A percentile compares a stretch with the other conserved stretches of the same genome.
Conservation (phyloP, 106 monocot species). For the Allium fistulosum region DNA sequence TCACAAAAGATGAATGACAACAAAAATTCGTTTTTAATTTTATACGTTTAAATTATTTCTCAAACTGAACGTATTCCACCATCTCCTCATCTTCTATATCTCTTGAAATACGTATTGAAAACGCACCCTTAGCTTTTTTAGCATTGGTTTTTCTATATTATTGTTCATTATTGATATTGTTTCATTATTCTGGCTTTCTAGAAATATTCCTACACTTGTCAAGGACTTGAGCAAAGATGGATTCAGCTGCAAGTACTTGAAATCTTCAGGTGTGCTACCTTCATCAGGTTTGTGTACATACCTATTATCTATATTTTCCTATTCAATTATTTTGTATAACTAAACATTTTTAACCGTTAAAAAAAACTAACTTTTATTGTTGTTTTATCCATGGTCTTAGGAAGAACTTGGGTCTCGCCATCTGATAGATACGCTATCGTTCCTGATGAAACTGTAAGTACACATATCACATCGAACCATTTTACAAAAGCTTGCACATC, state of each 20-base stretch:
- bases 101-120: background rate
- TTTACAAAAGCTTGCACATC: too few species aligned
- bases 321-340: too few species aligned
- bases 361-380: too few species aligned
- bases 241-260: slow-evolving; percentile 1
- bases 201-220: slow-evolving; percentile 1
- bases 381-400: too few species aligned
- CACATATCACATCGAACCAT: too few species aligned
- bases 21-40: too few species aligned
- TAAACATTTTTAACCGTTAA: too few species aligned
- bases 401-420: too few species aligned
- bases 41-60: background rate
- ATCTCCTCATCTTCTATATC: background rate
- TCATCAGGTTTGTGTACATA: slow-evolving; percentile 2
- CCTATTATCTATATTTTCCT: background rate
- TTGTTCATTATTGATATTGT: background rate
- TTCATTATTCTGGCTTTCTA: background rate
- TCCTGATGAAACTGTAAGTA: too few species aligned
- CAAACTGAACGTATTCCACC: background rate
- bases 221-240: slow-evolving; percentile 2
- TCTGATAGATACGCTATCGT: too few species aligned
- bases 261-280: background rate
- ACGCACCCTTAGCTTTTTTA: background rate
- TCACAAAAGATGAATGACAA: too few species aligned
- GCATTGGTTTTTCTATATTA: background rate